A percentile compares a stretch with the other conserved stretches of the same genome.
phyloP scores from a whole-genome alignment of 176 grass and related monocot genomes.

The Carex littledalei region DNA sequence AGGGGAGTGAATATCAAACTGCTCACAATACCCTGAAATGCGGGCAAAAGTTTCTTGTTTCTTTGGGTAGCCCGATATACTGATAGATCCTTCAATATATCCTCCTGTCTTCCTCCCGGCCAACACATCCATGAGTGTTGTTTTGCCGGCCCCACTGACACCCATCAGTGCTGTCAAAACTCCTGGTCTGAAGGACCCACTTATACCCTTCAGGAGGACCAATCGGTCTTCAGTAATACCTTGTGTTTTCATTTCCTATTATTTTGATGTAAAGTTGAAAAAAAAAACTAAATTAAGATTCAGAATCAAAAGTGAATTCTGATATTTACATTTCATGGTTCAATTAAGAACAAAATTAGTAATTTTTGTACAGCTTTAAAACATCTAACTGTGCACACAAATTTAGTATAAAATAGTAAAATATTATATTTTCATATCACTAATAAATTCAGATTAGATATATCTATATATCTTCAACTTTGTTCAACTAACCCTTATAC shows the following conservation, averaged over 20 bases:
- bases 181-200: slow-evolving; percentile 44
- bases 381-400: not conserved
- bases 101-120: slow-evolving; percentile 50
- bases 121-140: slow-evolving; percentile 56
- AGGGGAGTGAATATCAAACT: slow-evolving; percentile 49
- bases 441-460: not conserved
- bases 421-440: not conserved
- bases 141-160: slow-evolving; percentile 57
- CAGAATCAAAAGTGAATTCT: not conserved
- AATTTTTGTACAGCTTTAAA: not conserved
- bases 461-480: not conserved
- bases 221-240: slow-evolving; percentile 31
- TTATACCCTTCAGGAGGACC: slow-evolving; percentile 41
- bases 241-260: slow-evolving; percentile 43
- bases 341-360: not conserved
- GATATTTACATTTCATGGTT: not conserved
- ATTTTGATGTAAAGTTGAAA: not conserved
- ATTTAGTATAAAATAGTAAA: not conserved
- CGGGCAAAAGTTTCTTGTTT: slow-evolving; percentile 56
- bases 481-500: not conserved
- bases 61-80: slow-evolving; percentile 44
- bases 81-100: slow-evolving; percentile 49
- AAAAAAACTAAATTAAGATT: not conserved
- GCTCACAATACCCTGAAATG: slow-evolving; percentile 46
- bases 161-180: slow-evolving; percentile 57